phyloP scores from a whole-genome alignment of 768 basidiomycete species.

The Leccinum boreale region DNA sequence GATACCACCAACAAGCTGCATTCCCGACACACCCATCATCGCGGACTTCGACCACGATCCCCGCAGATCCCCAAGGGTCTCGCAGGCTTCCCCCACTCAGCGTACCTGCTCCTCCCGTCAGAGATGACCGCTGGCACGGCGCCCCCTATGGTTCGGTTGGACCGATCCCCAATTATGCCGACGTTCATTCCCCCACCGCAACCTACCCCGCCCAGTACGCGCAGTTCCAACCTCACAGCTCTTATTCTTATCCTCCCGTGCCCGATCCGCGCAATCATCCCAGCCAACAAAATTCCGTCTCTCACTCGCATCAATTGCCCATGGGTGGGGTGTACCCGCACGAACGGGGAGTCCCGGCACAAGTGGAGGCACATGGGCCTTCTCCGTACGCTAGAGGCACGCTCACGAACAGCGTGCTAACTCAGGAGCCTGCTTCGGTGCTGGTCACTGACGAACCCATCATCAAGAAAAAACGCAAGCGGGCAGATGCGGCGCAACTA shows the following conservation, averaged over 20 bases:
- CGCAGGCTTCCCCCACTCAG: conserved; percentile 58
- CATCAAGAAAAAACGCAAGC: conserved; percentile 86
- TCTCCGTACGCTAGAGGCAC: conserved; percentile 50
- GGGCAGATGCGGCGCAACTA: conserved; percentile 76
- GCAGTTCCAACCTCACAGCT: conserved; percentile 38
- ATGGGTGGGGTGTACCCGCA: conserved; percentile 26
- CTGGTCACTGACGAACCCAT: conserved; percentile 57
- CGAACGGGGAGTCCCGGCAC: conserved; percentile 37
- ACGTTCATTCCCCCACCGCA: conserved; percentile 63
- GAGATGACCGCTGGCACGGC: conserved; percentile 49
- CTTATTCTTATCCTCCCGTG: conserved; percentile 32
- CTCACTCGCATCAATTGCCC: conserved; percentile 29
- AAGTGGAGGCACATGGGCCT: conserved; percentile 38
- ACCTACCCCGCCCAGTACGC: conserved; percentile 57
- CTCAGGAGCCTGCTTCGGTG: conserved; percentile 32
- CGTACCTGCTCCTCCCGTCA: conserved; percentile 40
- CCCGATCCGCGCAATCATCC: conserved; percentile 37
- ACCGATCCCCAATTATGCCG: conserved; percentile 34
- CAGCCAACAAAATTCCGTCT: conserved; percentile 22
- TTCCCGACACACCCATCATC: conserved; percentile 47
- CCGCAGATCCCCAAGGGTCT: conserved; percentile 47
- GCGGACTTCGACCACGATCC: conserved; percentile 47
- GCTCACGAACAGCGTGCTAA: conserved; percentile 30
- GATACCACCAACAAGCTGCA: conserved; percentile 37
- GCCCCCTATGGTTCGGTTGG: conserved; percentile 36